Base-by-base conservation (phyloP, 2,329 filamentous ascomycete genomes). In the Aspergillus udagawae region DNA sequence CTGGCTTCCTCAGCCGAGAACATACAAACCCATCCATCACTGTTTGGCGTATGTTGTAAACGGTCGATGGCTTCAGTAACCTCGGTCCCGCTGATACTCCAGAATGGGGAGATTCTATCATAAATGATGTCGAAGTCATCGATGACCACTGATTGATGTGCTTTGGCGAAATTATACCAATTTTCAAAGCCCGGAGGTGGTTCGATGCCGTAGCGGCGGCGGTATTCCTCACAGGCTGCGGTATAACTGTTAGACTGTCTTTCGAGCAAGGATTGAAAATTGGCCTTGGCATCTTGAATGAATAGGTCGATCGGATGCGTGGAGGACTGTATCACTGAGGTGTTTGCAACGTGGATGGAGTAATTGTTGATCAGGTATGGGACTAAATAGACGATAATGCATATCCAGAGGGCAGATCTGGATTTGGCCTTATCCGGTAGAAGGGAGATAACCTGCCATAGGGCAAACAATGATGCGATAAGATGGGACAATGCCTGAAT, bases 101-200 rank as follows among this genome's bases (percentile, higher is more conserved):
- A 57, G 8, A 61, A 55, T 5, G 56, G 56, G 8, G 44, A 29
- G 20, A 59, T 42, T 10, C n/a, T 41, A 2, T 52, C 14, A 23
- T 59, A 54, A 4, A 59, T 48, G 8, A 21, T 38, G 7, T 59
- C 56, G 5, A 55, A 61, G 4, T 58, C 49, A 29, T 59, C 56
- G 23, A 61, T 54, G n/a, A 61, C 59, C 1, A 54, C 51, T 9
- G 59, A 59, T 23, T 57, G 53, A 27, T 55, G 59, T 23, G 32
- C 20, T 41, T 52, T 41, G 1, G 56, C 56, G 55, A 56, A 59
- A 10, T 53, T 27, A 51, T 42, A 61, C 56, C 59, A 59, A 4
- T n/a, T 48, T 17, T 61, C 51, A n/a, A 59, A 60, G 3, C 58
- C 58, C 0, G 53, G 53, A 14, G 58, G 56, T 7, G 56, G 58